Percentiles rank a stretch among this genome's conserved stretches.
Evolutionary conservation across 306 rosid genomes (phyloP).

Genomic region (Vigna radiata): DNA sequence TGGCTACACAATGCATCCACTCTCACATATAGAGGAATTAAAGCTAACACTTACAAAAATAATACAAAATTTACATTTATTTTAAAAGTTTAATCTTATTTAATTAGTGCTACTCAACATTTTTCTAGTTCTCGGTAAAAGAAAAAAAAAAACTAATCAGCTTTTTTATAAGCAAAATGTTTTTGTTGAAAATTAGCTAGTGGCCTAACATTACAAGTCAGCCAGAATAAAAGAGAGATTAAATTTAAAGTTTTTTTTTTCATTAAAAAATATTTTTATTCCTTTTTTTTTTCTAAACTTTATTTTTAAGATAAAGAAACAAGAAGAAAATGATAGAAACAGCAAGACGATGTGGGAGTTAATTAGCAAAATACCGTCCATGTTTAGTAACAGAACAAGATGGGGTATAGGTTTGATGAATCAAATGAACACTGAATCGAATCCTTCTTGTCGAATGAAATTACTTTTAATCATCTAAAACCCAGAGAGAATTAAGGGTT

Average conservation of each 20-base stretch:
- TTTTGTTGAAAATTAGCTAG: too few relatives aligned
- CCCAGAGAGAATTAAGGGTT: not conserved
- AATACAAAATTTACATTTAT: not conserved
- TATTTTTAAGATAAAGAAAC: not conserved
- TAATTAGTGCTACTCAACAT: not conserved
- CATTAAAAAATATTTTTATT: not conserved
- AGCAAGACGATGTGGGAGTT: not conserved
- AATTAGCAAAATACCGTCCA: not conserved
- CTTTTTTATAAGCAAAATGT: too few relatives aligned
- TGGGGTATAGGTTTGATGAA: not conserved
- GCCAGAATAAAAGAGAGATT: too few relatives aligned
- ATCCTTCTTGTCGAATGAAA: not conserved
- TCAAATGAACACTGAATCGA: not conserved
- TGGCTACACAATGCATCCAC: too few relatives aligned
- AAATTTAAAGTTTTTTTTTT: not conserved
- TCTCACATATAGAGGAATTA: too few relatives aligned
- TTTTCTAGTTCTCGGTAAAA: not conserved
- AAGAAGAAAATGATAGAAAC: not conserved
- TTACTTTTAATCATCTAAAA: not conserved
- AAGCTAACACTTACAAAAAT: not conserved
- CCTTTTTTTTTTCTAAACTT: too few relatives aligned
- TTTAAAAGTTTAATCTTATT: not conserved
- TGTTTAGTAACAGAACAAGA: not conserved
- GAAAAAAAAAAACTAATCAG: not conserved
- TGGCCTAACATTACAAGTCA: too few relatives aligned